Evolutionary conservation across 371 early-diverging fungal species (phyloP).

Genomic region (Sporodiniella umbellata): DNA sequence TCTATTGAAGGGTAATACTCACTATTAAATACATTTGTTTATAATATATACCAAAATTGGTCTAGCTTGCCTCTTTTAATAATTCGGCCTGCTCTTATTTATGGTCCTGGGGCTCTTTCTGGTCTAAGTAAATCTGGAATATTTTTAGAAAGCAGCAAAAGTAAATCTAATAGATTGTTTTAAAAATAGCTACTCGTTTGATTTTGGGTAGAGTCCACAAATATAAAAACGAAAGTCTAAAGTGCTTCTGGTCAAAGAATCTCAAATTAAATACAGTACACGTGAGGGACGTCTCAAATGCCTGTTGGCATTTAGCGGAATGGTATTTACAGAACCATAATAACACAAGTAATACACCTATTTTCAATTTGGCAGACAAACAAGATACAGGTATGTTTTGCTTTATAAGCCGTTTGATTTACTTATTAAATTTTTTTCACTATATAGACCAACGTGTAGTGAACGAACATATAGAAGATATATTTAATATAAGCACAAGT

Average conservation of each 20-base stretch:
- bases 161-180: no score
- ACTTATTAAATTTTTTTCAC: no score
- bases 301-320: slow-evolving; percentile 67
- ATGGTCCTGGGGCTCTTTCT: slow-evolving; percentile 77
- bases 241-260: slow-evolving; percentile 87
- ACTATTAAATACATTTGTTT: background rate
- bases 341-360: slow-evolving; percentile 3
- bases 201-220: slow-evolving; percentile 90
- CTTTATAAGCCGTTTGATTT: no score
- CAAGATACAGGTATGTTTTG: slow-evolving; percentile 69
- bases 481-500: slow-evolving; percentile 82
- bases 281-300: slow-evolving; percentile 80
- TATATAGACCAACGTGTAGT: slow-evolving; percentile 74
- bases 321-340: slow-evolving; percentile 48
- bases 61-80: slow-evolving; percentile 73
- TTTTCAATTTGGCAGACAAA: slow-evolving; percentile 81
- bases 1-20: slow-evolving; percentile 46
- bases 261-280: slow-evolving; percentile 91
- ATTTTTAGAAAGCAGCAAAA: no score
- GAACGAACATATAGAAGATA: slow-evolving; percentile 62
- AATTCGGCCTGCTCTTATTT: slow-evolving; percentile 87
- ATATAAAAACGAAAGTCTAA: slow-evolving; percentile 81
- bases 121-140: slow-evolving; percentile 81
- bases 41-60: background rate
- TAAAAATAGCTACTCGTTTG: slow-evolving; percentile 76